Evolutionary conservation across 495 filamentous ascomycete species (phyloP), one percentile per base, ranked within the genome.

Genomic region (Sporormia fimetaria): DNA sequence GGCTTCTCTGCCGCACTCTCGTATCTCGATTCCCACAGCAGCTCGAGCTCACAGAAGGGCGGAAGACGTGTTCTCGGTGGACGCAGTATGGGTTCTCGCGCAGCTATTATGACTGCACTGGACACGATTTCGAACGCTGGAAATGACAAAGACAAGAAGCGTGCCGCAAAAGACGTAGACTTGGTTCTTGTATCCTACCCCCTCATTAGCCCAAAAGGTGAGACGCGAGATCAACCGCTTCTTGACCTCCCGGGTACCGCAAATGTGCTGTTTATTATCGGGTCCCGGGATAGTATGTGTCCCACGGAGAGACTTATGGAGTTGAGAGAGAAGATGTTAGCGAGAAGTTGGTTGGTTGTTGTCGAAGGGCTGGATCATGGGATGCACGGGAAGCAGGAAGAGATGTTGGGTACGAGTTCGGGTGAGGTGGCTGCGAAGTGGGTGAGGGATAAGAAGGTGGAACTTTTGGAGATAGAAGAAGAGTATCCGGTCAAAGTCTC

Each of bases 151-250:
- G n/a, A n/a, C n/a, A n/a, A n/a, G n/a, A n/a, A n/a, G n/a, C n/a
- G n/a, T n/a, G n/a, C n/a, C n/a, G 20, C 8, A 14, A 23, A 16
- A 40, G 41, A 41, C 40, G 7, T 40, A 50, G 30, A 42, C 0
- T 30, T 65, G 8, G 50, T 65, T 10, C 56, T 64, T 2, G 59
- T 63, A 2, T 63, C 57, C 39, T 66, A 60, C 36, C 63, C 63
- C 6, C 47, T 65, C 1, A 33, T 55, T 6, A 54, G 51, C 3
- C 41, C 41, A 5, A 59, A 57, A 36, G 50, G 42, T 8, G 49
- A 52, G 8, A 32, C 48, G n/a, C 52, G 63, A 8, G 62, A 63
- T 32, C 25, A 59, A 15, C 57, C 63, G 9, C 48, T 66, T 7
- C 37, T 58, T 0, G 55, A 57, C 30, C 41, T 66, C 1, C 46